These are phyloP conservation scores for Cercis canadensis DNA, from an alignment of 306 rosid genomes.

Conservation along the genomic window DNA sequence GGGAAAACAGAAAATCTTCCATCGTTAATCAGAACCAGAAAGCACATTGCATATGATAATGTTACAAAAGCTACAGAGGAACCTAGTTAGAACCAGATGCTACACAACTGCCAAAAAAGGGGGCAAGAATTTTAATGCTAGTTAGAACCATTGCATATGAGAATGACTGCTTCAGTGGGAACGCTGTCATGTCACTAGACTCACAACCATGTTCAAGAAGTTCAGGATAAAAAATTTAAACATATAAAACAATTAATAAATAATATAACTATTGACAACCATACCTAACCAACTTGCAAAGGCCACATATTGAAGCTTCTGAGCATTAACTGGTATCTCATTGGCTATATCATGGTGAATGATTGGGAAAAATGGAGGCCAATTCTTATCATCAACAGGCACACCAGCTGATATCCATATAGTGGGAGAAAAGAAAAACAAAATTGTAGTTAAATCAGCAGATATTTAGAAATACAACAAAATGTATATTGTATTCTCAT, in stretches of 20 bases:
- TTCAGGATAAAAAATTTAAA: not conserved
- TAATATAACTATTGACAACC: constrained; percentile 27
- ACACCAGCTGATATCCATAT: constrained; percentile 67
- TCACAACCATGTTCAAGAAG: not conserved
- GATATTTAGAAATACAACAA: constrained; percentile 19
- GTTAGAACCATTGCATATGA: no score
- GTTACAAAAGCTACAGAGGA: no score
- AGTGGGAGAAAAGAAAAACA: constrained; percentile 30
- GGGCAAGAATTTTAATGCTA: constrained; percentile 15
- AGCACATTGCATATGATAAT: no score
- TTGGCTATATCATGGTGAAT: constrained; percentile 98
- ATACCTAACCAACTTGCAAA: constrained; percentile 99
- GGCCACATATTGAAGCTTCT: constrained; percentile 92
- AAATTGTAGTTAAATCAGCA: constrained; percentile 21
- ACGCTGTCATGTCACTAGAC: not conserved
- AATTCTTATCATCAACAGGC: constrained; percentile 80
- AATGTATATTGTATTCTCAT: constrained; percentile 13
- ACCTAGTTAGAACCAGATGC: not conserved
- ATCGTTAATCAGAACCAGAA: no score
- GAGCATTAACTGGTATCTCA: constrained; percentile 96
- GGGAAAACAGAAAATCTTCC: no score
- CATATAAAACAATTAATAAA: constrained; percentile 27
- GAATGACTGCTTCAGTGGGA: not conserved
- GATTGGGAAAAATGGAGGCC: constrained; percentile 97
- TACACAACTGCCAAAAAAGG: not conserved